These are phyloP conservation scores for Rhodotorula sp. DNA, from an alignment of 1,284 basidiomycete genomes.

Conservation along the genomic window DNA sequence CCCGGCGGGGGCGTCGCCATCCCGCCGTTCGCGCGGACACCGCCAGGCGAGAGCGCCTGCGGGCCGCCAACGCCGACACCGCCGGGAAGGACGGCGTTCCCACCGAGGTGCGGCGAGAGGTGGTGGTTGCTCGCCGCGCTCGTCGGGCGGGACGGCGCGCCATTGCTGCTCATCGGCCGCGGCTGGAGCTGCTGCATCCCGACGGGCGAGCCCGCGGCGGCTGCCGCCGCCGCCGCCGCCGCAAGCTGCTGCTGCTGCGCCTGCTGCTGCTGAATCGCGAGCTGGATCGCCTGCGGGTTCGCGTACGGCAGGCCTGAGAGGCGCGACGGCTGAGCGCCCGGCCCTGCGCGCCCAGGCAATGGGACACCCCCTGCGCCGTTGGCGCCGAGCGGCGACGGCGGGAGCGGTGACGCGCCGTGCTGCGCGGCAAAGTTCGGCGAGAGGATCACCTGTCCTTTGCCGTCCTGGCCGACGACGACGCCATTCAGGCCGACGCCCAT, in stretches of 20 bases:
- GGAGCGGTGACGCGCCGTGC: neutral
- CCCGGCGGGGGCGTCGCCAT: slow-evolving; percentile 14
- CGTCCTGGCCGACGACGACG: neutral
- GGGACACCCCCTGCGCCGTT: slow-evolving; percentile 14
- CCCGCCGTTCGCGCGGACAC: slow-evolving; percentile 4
- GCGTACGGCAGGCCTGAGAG: slow-evolving; percentile 35
- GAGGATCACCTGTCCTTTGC: neutral
- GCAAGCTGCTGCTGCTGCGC: slow-evolving; percentile 22
- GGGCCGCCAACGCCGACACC: neutral
- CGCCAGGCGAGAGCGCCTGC: slow-evolving; percentile 8
- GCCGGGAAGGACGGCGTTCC: neutral
- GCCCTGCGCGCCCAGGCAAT: slow-evolving; percentile 19
- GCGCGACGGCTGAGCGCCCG: slow-evolving; percentile 33
- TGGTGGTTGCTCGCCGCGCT: slow-evolving; percentile 7
- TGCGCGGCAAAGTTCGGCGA: neutral
- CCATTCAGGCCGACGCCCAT: neutral
- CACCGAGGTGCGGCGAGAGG: slow-evolving; percentile 20
- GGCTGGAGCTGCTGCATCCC: slow-evolving; percentile 1
- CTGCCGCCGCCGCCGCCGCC: slow-evolving; percentile 9
- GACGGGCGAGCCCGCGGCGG: slow-evolving; percentile 7
- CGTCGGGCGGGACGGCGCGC: slow-evolving; percentile 20
- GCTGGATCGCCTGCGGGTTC: slow-evolving; percentile 26
- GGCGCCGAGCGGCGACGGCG: slow-evolving; percentile 11
- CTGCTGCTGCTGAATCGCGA: slow-evolving; percentile 34
- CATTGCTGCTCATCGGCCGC: slow-evolving; percentile 9